Evolutionary conservation across 2,329 filamentous ascomycete species (phyloP).

Genomic region (Cladosporium sphaerospermum): DNA sequence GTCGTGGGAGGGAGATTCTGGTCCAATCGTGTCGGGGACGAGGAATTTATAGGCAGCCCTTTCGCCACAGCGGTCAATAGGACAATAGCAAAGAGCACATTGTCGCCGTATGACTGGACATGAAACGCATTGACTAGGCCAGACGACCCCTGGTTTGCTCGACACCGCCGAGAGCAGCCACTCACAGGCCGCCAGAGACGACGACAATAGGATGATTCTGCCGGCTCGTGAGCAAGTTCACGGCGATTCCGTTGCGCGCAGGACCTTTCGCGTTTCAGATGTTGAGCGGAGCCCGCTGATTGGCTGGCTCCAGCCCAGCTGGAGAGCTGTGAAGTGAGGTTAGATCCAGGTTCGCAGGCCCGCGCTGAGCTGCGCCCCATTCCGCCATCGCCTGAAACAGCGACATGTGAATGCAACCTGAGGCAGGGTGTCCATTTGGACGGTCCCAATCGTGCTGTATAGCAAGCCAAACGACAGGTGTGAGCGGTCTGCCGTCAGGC

Average conservation of each 20-base stretch:
- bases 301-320: not conserved
- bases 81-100: conserved; percentile 1
- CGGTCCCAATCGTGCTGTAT: too few species aligned
- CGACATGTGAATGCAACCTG: too few species aligned
- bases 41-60: not conserved
- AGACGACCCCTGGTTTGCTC: not conserved
- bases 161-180: conserved; percentile 4
- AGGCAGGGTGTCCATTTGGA: too few species aligned
- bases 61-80: conserved; percentile 4
- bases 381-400: too few species aligned
- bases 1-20: conserved; percentile 1
- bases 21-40: not conserved
- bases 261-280: not conserved
- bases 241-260: not conserved
- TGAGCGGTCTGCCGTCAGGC: too few species aligned
- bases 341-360: not conserved
- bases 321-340: not conserved
- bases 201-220: too few species aligned
- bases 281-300: conserved; percentile 1
- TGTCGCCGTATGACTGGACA: not conserved
- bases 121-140: conserved; percentile 2
- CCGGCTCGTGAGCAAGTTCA: not conserved
- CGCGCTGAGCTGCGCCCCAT: too few species aligned
- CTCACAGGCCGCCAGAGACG: too few species aligned
- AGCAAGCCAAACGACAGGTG: too few species aligned